Conservation (phyloP, 176 grass and related monocot genomes). For the Eremochloa ophiuroides region DNA sequence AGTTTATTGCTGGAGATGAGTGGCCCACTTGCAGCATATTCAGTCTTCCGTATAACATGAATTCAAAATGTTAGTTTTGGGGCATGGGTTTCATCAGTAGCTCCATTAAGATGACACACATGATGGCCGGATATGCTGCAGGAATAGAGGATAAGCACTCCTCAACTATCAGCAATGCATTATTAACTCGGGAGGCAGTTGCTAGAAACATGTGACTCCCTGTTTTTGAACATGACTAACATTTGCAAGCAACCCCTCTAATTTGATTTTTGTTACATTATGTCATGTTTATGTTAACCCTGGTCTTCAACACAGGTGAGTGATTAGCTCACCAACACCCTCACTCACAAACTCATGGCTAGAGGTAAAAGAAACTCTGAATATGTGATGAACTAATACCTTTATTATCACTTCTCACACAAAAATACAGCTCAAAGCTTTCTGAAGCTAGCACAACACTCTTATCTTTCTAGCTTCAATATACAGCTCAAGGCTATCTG, state of each 20-base stretch:
- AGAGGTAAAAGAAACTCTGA: too few species aligned
- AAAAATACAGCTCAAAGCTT: too few species aligned
- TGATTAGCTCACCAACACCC: too few species aligned
- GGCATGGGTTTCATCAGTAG: neutral
- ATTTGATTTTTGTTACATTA: neutral
- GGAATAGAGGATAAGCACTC: neutral
- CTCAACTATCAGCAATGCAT: neutral
- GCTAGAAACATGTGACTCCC: neutral
- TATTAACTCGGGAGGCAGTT: neutral
- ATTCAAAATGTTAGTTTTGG: neutral
- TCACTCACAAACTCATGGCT: too few species aligned
- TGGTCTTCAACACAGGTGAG: too few species aligned
- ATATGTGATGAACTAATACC: too few species aligned
- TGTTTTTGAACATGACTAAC: neutral
- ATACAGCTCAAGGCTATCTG: too few species aligned
- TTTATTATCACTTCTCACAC: too few species aligned
- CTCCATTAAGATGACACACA: neutral
- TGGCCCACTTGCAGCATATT: neutral
- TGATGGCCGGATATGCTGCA: neutral
- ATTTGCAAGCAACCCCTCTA: neutral
- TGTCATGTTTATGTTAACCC: too few species aligned
- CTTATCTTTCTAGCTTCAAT: too few species aligned
- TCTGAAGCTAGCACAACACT: too few species aligned
- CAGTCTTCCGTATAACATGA: neutral
- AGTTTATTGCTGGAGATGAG: neutral